Conservation (phyloP, 1,284 basidiomycete species). For the Wolfiporia cocos region DNA sequence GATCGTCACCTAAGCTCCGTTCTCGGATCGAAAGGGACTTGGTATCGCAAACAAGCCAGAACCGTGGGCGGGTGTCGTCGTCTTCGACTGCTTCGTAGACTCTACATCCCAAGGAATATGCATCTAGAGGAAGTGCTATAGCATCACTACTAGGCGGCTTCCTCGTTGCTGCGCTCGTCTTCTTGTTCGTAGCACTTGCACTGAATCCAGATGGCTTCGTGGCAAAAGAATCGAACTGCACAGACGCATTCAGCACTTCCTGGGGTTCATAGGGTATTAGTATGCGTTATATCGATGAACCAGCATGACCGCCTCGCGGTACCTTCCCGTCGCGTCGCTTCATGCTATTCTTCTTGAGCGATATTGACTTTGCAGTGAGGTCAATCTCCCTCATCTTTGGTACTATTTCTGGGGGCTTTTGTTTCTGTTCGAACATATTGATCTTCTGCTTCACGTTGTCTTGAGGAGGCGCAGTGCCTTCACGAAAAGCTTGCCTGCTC, state of each 20-base stretch:
- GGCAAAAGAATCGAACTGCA: constrained; percentile 8
- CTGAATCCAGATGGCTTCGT: constrained; percentile 11
- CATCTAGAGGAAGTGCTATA: constrained; percentile 8
- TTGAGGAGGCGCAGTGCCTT: constrained; percentile 3
- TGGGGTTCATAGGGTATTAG: too few species aligned
- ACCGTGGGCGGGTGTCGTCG: not conserved
- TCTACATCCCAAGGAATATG: constrained; percentile 10
- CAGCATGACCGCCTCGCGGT: not conserved
- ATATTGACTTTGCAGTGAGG: not conserved
- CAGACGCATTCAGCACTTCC: not conserved
- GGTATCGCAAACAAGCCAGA: constrained; percentile 3
- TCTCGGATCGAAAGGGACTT: not conserved
- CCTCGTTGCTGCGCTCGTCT: not conserved
- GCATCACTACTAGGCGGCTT: not conserved
- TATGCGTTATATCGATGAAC: not conserved
- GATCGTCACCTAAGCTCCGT: not conserved
- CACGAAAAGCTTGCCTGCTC: not conserved
- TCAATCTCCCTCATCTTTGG: too few species aligned
- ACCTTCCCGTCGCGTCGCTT: constrained; percentile 6
- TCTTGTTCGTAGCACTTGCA: not conserved
- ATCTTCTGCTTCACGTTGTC: constrained; percentile 9
- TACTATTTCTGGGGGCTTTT: not conserved
- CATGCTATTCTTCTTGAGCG: constrained; percentile 8
- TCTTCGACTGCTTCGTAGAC: constrained; percentile 2
- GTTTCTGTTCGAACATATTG: constrained; percentile 3